A percentile compares a stretch with the other conserved stretches of the same genome.
These are phyloP conservation scores for Oxytropis ochrocephala DNA, from an alignment of 306 rosid species.

Conservation along the genomic window DNA sequence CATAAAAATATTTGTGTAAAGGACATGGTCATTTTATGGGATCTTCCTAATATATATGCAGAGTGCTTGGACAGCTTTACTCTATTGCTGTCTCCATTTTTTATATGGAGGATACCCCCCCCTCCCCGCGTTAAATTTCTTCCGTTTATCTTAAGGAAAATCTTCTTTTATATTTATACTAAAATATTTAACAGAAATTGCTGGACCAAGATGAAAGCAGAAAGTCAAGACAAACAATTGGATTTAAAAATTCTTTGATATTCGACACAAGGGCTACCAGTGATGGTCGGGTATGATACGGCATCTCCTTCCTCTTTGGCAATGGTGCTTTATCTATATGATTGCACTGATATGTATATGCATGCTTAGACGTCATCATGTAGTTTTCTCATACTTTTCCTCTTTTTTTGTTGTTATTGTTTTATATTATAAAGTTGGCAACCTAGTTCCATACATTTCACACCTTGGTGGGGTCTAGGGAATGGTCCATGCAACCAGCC, in stretches of 20 bases:
- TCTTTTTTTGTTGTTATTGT: neutral
- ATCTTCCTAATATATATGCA: neutral
- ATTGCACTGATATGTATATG: neutral
- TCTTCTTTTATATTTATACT: neutral
- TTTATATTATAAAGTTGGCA: neutral
- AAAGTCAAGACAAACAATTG: slow-evolving; percentile 69
- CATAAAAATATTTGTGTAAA: slow-evolving; percentile 5
- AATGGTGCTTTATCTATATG: neutral
- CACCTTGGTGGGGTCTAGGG: neutral
- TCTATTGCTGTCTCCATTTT: neutral
- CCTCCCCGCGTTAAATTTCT: slow-evolving; percentile 2
- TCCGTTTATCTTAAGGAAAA: neutral
- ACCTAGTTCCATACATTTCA: neutral
- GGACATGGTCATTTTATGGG: neutral
- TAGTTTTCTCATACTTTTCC: too few relatives aligned
- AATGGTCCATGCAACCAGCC: neutral
- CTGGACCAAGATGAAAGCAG: slow-evolving; percentile 64
- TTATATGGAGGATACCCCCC: neutral
- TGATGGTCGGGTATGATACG: slow-evolving; percentile 84
- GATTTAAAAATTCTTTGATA: slow-evolving; percentile 87
- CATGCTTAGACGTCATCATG: neutral
- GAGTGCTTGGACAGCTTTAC: neutral
- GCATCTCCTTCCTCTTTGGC: slow-evolving; percentile 20
- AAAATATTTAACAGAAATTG: slow-evolving; percentile 51
- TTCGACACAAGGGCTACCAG: slow-evolving; percentile 79